Percentiles rank a stretch among this genome's conserved stretches.
Evolutionary conservation across 2,329 filamentous ascomycete species (phyloP).

Genomic region (Trichophyton verrucosum): DNA sequence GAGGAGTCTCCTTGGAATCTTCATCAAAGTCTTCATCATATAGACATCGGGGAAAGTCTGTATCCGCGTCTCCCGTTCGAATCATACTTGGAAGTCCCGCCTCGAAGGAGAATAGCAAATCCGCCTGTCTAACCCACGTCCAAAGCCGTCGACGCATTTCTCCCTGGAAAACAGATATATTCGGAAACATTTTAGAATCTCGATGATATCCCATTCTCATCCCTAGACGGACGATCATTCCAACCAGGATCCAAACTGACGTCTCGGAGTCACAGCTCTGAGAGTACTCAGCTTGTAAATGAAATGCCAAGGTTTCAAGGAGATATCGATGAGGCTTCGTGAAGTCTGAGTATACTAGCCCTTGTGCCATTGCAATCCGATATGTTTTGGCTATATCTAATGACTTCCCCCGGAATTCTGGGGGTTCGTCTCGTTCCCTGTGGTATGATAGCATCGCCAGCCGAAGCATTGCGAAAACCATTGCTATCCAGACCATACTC

Average conservation of each 20-base stretch:
- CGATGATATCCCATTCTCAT: slow-evolving; percentile 57
- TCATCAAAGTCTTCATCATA: slow-evolving; percentile 54
- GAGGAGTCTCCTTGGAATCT: slow-evolving; percentile 43
- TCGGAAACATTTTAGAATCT: slow-evolving; percentile 47
- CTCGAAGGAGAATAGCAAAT: slow-evolving; percentile 54
- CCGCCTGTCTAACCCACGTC: slow-evolving; percentile 44
- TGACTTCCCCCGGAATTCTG: slow-evolving; percentile 48
- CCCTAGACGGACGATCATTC: slow-evolving; percentile 48
- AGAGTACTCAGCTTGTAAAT: slow-evolving; percentile 50
- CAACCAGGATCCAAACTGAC: slow-evolving; percentile 47
- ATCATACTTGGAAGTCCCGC: slow-evolving; percentile 57
- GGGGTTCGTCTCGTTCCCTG: slow-evolving; percentile 49
- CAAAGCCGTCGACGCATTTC: slow-evolving; percentile 44
- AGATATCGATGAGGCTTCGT: slow-evolving; percentile 48
- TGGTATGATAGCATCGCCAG: slow-evolving; percentile 52
- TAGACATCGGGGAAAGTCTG: slow-evolving; percentile 48
- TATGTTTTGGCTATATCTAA: slow-evolving; percentile 35
- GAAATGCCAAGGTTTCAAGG: slow-evolving; percentile 50
- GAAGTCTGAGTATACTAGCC: slow-evolving; percentile 50
- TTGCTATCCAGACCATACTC: slow-evolving; percentile 48
- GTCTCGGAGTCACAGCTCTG: slow-evolving; percentile 48
- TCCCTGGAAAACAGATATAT: slow-evolving; percentile 48
- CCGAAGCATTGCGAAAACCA: slow-evolving; percentile 54
- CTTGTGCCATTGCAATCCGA: slow-evolving; percentile 49
- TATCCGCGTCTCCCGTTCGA: slow-evolving; percentile 51